Evolutionary conservation across 2,329 filamentous ascomycete species (phyloP), one percentile per base, ranked within the genome.

Genomic region (Aspergillus candidus): DNA sequence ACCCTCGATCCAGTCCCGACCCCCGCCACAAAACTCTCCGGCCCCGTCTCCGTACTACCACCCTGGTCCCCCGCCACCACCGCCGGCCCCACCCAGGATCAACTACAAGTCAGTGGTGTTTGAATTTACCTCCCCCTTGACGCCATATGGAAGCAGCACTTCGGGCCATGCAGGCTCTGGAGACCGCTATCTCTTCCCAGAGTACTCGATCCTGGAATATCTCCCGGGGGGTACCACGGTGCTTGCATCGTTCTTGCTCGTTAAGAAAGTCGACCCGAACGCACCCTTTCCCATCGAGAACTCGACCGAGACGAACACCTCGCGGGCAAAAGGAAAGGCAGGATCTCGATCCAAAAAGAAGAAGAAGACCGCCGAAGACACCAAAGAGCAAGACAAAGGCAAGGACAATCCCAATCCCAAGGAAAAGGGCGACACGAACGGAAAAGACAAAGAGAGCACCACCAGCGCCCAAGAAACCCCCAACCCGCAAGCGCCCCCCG

Each of bases 121-220:
- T 36, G 72, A 75, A 48, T 73, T 74, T 32, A 65, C 67, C 10
- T 66, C 69, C 8, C 61, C 67, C 0, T 53, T 69, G 43, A 66
- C 66, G 3, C 66, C 67, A 2, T 68, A 68, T 32, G 66, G 65
- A 53, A 68, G 62, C 46, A 65, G 62, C 32, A 63, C 65, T 1
- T 67, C 68, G 0, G 61, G 61, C 3, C 67, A 70, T 47, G 62
- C 66, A 29, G 65, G 64, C 8, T 69, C 66, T 6, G 69, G 70
- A 10, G 72, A 75, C 52, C 66, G 72, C 14, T 75, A 71, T 52
- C 53, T 74, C 1, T 73, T 75, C 47, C 72, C 72, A 1, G 70
- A 73, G 50, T 57, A 73, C 53, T 67, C 71, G 3, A 73, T 75
- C 3, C 51, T 75, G 13, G 72, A 75, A 48, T 73, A 67, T 57